Evolutionary conservation across 148 eudicot species (phyloP), one percentile per base, ranked within the genome.

Genomic region (Diospyros lotus): DNA sequence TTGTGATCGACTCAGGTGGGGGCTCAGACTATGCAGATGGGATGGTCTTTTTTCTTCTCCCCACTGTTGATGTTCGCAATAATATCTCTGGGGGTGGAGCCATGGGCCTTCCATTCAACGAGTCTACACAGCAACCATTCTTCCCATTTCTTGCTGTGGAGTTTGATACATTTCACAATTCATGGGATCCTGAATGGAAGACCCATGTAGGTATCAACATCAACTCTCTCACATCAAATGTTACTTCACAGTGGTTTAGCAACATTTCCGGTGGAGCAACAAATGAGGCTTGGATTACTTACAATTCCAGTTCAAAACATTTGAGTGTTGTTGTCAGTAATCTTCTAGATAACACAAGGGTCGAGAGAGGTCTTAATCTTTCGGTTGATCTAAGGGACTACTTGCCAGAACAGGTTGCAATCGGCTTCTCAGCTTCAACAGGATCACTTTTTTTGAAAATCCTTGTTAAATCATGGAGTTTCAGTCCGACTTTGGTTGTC

Each of bases 141-240:
- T 3, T 3, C 7, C 28, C 12, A 61, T 73, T 59, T 73, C 55
- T 73, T 5, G 66, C 66, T 0, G 83, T 80, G 39, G 83, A 80
- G 55, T 80, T 80, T 61, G 80, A 80, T 63, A 80, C 74, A 2
- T 76, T 3, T 28, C 2, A 11, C 0, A 72, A 80, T 38, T n/a
- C n/a, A n/a, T n/a, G n/a, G n/a, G n/a, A 17, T 4, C 72, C 73
- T 64, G 83, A 80, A 11, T 74, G 71, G 10, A n/a, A n/a, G n/a
- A n/a, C n/a, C 28, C 66, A 64, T 64, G 66, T 64, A 4, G 66
- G 66, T 64, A 64, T 64, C 4, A 6, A 64, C 10, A 2, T 64
- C 66, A 64, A 12, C n/a, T 41, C 46, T 9, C 1, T 41, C 45
- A 10, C 2, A 10, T 64, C 66, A 1, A 15, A 8, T 0, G 12